These are phyloP conservation scores for Scytalidium sp. DNA, from an alignment of 2,329 filamentous ascomycete genomes.

Conservation along the genomic window DNA sequence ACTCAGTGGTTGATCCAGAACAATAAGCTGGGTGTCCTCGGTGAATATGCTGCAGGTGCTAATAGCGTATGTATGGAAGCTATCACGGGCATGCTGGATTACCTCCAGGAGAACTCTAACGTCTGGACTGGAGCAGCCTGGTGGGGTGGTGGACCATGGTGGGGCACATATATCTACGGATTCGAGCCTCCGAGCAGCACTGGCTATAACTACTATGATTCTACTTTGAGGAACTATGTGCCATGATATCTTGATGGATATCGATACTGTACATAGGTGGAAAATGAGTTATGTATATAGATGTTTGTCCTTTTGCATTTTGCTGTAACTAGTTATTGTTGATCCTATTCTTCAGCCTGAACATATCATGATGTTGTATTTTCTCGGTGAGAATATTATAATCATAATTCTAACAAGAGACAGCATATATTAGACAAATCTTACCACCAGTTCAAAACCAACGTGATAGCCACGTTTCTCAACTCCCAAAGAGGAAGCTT, in stretches of 20 bases:
- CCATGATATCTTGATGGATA: neutral
- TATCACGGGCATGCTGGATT: constrained; percentile 42
- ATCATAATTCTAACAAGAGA: too few species aligned
- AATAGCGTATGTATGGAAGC: constrained; percentile 45
- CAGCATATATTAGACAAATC: too few species aligned
- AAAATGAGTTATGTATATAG: neutral
- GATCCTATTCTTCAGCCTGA: too few species aligned
- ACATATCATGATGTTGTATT: too few species aligned
- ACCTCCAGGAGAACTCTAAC: constrained; percentile 43
- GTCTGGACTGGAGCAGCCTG: constrained; percentile 37
- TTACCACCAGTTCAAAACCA: too few species aligned
- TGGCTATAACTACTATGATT: constrained; percentile 31
- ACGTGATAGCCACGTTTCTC: too few species aligned
- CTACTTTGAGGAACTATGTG: neutral
- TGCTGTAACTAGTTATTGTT: too few species aligned
- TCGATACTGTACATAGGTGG: neutral
- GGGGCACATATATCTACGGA: constrained; percentile 43
- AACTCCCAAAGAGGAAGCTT: too few species aligned
- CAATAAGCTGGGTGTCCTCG: constrained; percentile 46
- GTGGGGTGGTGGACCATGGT: constrained; percentile 52
- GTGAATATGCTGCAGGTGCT: constrained; percentile 48
- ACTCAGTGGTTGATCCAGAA: constrained; percentile 50
- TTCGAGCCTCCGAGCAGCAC: constrained; percentile 46
- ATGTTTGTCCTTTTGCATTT: too few species aligned
- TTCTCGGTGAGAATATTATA: too few species aligned